phyloP scores from a whole-genome alignment of 1,284 basidiomycete genomes.

The Bjerkandera adusta region DNA sequence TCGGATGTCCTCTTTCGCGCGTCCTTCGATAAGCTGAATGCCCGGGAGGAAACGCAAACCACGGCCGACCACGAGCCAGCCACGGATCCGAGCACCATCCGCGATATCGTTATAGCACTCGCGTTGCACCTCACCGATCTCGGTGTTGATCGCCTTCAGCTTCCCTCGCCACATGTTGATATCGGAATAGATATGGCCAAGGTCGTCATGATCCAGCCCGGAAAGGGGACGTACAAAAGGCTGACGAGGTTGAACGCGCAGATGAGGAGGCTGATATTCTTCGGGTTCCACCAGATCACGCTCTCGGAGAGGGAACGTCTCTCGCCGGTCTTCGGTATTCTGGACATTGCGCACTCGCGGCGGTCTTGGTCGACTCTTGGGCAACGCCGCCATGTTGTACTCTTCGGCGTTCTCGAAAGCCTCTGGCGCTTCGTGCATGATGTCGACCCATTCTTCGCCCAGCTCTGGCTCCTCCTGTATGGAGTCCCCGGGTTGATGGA shows the following conservation, averaged over 20 bases:
- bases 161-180: conserved; percentile 67
- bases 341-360: conserved; percentile 20
- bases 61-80: conserved; percentile 75
- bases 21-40: conserved; percentile 67
- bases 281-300: conserved; percentile 18
- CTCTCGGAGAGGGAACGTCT: conserved; percentile 60
- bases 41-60: conserved; percentile 64
- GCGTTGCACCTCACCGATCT: conserved; percentile 64
- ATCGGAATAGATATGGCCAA: conserved; percentile 62
- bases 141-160: conserved; percentile 69
- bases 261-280: conserved; percentile 57
- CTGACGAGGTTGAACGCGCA: conserved; percentile 63
- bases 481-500: conserved; percentile 23
- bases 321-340: conserved; percentile 43
- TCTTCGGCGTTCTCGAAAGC: conserved; percentile 37
- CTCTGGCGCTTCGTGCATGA: conserved; percentile 37
- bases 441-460: conserved; percentile 53
- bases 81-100: conserved; percentile 62
- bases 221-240: conserved; percentile 73
- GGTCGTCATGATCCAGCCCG: conserved; percentile 60
- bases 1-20: conserved; percentile 76
- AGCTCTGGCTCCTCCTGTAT: conserved; percentile 24
- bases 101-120: conserved; percentile 69
- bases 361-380: conserved; percentile 24
- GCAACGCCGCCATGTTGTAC: conserved; percentile 21